Base-by-base conservation (phyloP, 1,284 basidiomycete species). In the Papiliotrema fonsecae region DNA sequence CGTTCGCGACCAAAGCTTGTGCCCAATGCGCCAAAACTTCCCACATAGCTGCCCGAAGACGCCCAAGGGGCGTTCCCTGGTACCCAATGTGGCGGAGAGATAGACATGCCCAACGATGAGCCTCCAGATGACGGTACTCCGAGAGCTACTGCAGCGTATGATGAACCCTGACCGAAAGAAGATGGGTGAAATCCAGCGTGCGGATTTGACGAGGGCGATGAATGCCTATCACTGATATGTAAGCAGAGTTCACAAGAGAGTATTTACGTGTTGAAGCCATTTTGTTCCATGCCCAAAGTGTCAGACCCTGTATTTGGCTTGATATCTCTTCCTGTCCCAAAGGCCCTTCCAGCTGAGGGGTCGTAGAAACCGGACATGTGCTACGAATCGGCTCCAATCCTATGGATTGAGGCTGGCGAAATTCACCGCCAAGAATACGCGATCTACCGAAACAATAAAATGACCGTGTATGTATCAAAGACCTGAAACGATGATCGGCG, bases 71-170 rank as follows among this genome's bases (percentile, higher is more conserved):
- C 31, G 18, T 62, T 55, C 22, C 55, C 56, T 24, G 57, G 50
- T 4, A 47, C 57, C 69, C 69, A 72, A 35, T 64, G 60, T 4
- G 69, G 69, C 3, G 69, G 69, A 3, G 65, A 67, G 18, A 72
- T 65, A 45, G 62, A 65, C 67, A 72, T 72, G 14, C 62, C 67
- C 54, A 70, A 58, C 3, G 65, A 62, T 1, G 58, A 57, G 9
- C 58, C 56, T 4, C 34, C 34, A 35, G 58, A 55, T 4, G 56
- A 56, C 6, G 55, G 51, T 1, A 58, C 60, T 25, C 65, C 65
- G 4, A 66, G 50, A 1, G 62, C 62, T 6, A 62, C 50, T 1
- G 64, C 65, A 19, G 61, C 54, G 51, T 67, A 63, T 5, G 56
- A 51, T 5, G 64, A 44, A 5, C 62, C 57, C 2, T 58, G 60